These are phyloP conservation scores for Inga laurina DNA, from an alignment of 306 rosid genomes.

Conservation along the genomic window DNA sequence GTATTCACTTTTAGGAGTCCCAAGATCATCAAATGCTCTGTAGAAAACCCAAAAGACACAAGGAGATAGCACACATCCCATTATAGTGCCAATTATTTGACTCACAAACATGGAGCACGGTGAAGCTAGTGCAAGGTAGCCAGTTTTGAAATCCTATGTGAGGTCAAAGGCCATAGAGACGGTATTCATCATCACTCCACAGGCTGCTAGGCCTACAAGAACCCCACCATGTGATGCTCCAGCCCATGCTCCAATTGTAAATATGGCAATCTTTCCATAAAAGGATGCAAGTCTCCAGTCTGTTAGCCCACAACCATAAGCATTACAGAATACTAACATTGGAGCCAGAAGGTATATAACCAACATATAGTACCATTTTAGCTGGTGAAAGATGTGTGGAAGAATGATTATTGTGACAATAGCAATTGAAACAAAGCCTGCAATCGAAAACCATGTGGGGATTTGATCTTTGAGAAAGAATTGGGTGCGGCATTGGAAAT, in stretches of 20 bases:
- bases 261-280: conserved; percentile 56
- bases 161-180: conserved; percentile 57
- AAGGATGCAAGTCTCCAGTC: conserved; percentile 57
- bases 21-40: conserved; percentile 47
- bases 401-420: conserved; percentile 40
- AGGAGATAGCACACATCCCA: too few species aligned
- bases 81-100: too few species aligned
- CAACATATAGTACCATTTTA: conserved; percentile 52
- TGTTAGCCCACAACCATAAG: conserved; percentile 54
- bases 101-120: conserved; percentile 59
- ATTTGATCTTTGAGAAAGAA: conserved; percentile 60
- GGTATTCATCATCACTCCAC: conserved; percentile 68
- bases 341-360: conserved; percentile 55
- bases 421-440: conserved; percentile 51
- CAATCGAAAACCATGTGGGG: conserved; percentile 46
- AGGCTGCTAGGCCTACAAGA: conserved; percentile 48
- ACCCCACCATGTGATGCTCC: conserved; percentile 55
- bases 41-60: too few species aligned
- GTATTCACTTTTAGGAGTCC: conserved; percentile 35
- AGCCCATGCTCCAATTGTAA: conserved; percentile 58
- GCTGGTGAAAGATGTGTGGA: conserved; percentile 48
- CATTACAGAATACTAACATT: conserved; percentile 56
- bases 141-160: conserved; percentile 53
- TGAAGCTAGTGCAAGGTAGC: conserved; percentile 54
- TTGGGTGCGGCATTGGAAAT: conserved; percentile 43